phyloP scores from a whole-genome alignment of 1,139 yeast genomes.

The Taphrina deformans region DNA sequence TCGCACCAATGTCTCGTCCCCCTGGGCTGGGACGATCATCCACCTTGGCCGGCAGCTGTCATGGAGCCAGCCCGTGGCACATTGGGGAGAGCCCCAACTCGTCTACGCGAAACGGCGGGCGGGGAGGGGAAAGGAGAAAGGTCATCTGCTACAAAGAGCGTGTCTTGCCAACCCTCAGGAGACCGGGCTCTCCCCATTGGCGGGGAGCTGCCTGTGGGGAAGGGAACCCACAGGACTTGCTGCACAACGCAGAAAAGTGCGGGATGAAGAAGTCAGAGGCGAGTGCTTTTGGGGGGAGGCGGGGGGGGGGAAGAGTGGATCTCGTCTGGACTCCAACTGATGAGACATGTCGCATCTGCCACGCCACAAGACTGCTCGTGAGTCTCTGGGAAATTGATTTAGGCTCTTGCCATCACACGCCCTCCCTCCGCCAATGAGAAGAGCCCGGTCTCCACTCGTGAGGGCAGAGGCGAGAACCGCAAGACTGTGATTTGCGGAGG shows the following conservation, averaged over 20 bases:
- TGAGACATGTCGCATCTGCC: slow-evolving; percentile 1
- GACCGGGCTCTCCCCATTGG: not conserved
- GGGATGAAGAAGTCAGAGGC: not conserved
- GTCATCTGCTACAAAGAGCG: not conserved
- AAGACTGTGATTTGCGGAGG: not conserved
- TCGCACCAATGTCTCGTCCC: too few relatives aligned
- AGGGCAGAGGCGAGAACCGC: not conserved
- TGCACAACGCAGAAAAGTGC: too few relatives aligned
- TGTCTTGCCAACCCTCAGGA: not conserved
- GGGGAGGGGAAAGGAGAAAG: not conserved
- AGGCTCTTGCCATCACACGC: not conserved
- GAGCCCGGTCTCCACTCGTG: not conserved
- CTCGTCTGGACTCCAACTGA: not conserved
- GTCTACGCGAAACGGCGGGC: not conserved
- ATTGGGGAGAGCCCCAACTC: too few relatives aligned
- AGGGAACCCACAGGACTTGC: not conserved
- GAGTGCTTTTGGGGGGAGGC: not conserved
- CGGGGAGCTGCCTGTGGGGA: not conserved
- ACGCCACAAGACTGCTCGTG: too few relatives aligned
- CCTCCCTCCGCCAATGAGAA: not conserved
- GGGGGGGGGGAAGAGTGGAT: not conserved
- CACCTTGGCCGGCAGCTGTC: too few relatives aligned
- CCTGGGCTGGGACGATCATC: too few relatives aligned
- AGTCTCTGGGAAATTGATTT: not conserved
- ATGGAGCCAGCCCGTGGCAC: too few relatives aligned